Conservation (phyloP, 108 stramenopile genomes). For the Skeletonema marinoi region DNA sequence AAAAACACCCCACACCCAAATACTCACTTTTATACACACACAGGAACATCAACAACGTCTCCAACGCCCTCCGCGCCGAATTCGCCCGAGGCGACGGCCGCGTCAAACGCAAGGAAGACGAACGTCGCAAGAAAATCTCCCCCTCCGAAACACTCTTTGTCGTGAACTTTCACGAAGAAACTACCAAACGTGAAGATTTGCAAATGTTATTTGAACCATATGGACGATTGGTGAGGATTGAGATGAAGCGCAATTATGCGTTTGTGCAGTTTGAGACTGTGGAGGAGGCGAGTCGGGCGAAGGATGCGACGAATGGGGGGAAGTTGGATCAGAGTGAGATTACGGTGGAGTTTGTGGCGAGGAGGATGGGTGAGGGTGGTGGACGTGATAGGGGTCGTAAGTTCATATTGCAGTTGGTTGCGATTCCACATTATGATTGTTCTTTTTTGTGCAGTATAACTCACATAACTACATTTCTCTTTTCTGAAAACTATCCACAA, state of each 20-base stretch:
- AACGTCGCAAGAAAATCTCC: slow-evolving; percentile 84
- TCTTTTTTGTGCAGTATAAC: not conserved
- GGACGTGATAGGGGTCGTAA: slow-evolving; percentile 25
- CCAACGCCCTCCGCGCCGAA: slow-evolving; percentile 78
- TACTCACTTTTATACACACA: slow-evolving; percentile 6
- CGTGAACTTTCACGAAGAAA: slow-evolving; percentile 88
- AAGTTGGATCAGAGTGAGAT: slow-evolving; percentile 84
- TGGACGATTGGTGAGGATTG: slow-evolving; percentile 82
- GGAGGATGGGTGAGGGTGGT: slow-evolving; percentile 43
- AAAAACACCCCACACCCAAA: not conserved
- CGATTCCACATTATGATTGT: not conserved
- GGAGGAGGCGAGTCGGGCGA: slow-evolving; percentile 78
- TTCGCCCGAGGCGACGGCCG: slow-evolving; percentile 90
- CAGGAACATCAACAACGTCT: slow-evolving; percentile 74
- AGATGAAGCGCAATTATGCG: slow-evolving; percentile 93
- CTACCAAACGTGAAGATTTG: slow-evolving; percentile 85
- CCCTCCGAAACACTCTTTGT: slow-evolving; percentile 82
- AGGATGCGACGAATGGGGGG: slow-evolving; percentile 85
- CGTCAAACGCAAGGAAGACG: slow-evolving; percentile 90
- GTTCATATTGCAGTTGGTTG: not conserved
- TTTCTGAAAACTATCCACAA: not conserved
- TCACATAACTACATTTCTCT: not conserved
- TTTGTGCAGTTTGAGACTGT: slow-evolving; percentile 85
- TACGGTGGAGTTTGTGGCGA: slow-evolving; percentile 87
- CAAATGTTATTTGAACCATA: slow-evolving; percentile 71